phyloP scores from a whole-genome alignment of 768 basidiomycete genomes.

The Pulveroboletus frians region DNA sequence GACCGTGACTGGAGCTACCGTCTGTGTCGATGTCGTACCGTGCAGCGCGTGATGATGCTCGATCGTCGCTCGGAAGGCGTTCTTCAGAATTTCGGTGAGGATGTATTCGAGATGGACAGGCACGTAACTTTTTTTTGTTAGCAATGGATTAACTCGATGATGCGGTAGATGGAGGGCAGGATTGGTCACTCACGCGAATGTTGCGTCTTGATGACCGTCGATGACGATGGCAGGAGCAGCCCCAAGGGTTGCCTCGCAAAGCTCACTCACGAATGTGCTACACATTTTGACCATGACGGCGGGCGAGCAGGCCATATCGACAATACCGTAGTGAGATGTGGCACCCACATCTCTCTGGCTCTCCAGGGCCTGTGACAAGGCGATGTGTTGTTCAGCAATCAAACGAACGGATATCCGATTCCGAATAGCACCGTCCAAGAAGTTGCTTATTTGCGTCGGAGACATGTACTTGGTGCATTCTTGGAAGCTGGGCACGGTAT shows the following conservation, averaged over 20 bases:
- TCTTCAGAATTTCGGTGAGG: conserved; percentile 86
- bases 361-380: conserved; percentile 65
- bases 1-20: conserved; percentile 59
- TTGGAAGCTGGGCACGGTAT: conserved; percentile 55
- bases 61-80: conserved; percentile 84
- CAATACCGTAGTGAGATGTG: conserved; percentile 58
- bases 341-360: conserved; percentile 29
- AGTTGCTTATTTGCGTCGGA: conserved; percentile 68
- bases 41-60: conserved; percentile 57
- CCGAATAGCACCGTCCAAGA: conserved; percentile 79
- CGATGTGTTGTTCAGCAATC: conserved; percentile 89
- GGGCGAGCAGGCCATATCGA: conserved; percentile 70
- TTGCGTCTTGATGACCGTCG: conserved; percentile 64
- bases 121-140: conserved; percentile 58
- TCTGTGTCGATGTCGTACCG: conserved; percentile 29
- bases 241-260: conserved; percentile 83
- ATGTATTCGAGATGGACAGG: conserved; percentile 91
- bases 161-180: neutral
- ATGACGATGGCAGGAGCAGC: conserved; percentile 60
- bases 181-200: conserved; percentile 62
- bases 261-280: conserved; percentile 74
- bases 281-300: conserved; percentile 72
- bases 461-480: conserved; percentile 84
- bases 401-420: conserved; percentile 84
- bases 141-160: conserved; percentile 8